A percentile compares a stretch with the other conserved stretches of the same genome.
phyloP scores from a whole-genome alignment of 805 yeast genomes.

The Saturnispora zaruensis region DNA sequence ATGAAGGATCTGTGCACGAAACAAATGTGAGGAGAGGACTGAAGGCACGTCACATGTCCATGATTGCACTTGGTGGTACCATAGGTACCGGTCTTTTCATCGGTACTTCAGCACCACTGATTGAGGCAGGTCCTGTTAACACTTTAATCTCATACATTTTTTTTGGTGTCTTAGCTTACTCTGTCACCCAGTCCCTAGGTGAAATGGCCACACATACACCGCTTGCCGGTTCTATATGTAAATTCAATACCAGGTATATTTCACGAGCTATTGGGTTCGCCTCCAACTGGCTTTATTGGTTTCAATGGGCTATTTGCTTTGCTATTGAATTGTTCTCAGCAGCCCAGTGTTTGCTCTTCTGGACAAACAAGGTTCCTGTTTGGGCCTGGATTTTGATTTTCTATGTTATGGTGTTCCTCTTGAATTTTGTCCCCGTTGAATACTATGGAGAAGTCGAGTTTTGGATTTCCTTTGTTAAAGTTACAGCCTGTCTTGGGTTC shows the following conservation, averaged over 20 bases:
- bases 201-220: constrained; percentile 77
- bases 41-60: constrained; percentile 57
- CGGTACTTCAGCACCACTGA: constrained; percentile 46
- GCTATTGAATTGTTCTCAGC: constrained; percentile 65
- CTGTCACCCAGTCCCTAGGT: constrained; percentile 62
- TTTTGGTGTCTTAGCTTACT: constrained; percentile 55
- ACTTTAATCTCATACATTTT: constrained; percentile 53
- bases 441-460: constrained; percentile 68
- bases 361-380: constrained; percentile 62
- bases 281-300: constrained; percentile 65
- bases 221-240: constrained; percentile 56
- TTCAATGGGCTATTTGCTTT: constrained; percentile 66
- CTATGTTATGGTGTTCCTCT: constrained; percentile 42
- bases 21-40: constrained; percentile 37
- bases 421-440: constrained; percentile 58
- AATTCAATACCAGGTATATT: constrained; percentile 59
- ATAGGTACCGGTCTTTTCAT: constrained; percentile 74
- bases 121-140: constrained; percentile 59
- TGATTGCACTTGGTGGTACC: constrained; percentile 73
- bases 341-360: constrained; percentile 53
- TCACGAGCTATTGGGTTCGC: constrained; percentile 68
- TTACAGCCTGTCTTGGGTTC: constrained; percentile 60
- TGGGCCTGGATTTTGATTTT: constrained; percentile 67
- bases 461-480: constrained; percentile 60
- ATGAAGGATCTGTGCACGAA: constrained; percentile 10